Conservation (phyloP, 208 protist genomes). For the Wallacemonas collosoma region DNA sequence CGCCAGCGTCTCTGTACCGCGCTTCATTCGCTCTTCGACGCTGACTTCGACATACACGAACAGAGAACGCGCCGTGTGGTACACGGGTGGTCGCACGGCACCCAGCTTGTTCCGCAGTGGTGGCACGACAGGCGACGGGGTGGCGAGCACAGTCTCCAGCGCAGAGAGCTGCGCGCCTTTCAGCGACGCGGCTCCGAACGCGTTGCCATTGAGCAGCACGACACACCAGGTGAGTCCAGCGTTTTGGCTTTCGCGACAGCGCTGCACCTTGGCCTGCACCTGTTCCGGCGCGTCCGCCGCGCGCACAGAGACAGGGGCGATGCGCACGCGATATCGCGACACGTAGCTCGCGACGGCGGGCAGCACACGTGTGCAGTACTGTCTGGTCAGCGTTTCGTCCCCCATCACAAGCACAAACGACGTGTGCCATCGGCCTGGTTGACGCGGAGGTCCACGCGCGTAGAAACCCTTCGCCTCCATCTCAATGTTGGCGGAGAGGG, state of each 20-base stretch:
- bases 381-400: conserved; percentile 30
- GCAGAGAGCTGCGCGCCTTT: conserved; percentile 33
- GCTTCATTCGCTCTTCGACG: conserved; percentile 22
- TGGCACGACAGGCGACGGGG: conserved; percentile 23
- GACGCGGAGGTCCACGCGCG: conserved; percentile 43
- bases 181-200: conserved; percentile 23
- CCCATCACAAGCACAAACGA: conserved; percentile 74
- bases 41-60: conserved; percentile 63
- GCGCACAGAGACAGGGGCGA: conserved; percentile 62
- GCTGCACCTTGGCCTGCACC: conserved; percentile 57
- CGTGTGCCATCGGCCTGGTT: conserved; percentile 51
- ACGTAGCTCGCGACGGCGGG: conserved; percentile 62
- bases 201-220: conserved; percentile 42
- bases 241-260: conserved; percentile 62
- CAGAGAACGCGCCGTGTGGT: conserved; percentile 34
- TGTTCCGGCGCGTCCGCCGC: conserved; percentile 50
- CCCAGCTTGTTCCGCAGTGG: conserved; percentile 62
- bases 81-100: conserved; percentile 36
- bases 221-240: conserved; percentile 69
- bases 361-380: conserved; percentile 62
- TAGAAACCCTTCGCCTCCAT: conserved; percentile 49
- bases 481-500: conserved; percentile 54
- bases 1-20: conserved; percentile 23
- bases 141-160: conserved; percentile 40
- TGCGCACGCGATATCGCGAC: conserved; percentile 54